phyloP scores from a whole-genome alignment of 148 eudicot species.

The Arctostaphylos glauca region DNA sequence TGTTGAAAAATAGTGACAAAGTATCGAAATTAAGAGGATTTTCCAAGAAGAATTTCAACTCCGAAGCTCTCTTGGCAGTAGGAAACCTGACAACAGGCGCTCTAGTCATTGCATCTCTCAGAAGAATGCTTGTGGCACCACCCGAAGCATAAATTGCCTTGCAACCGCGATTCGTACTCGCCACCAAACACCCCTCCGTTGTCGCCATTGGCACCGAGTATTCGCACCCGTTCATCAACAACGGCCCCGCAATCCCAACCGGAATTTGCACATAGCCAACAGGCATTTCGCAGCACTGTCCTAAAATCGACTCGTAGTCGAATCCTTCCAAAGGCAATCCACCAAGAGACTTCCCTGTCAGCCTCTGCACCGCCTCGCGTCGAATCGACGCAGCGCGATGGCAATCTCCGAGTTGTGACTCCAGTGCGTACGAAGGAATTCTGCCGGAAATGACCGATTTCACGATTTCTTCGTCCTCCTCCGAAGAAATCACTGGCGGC shows the following conservation, averaged over 20 bases:
- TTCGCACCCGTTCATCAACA: slow-evolving; percentile 34
- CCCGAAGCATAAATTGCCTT: slow-evolving; percentile 36
- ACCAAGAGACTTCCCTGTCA: slow-evolving; percentile 28
- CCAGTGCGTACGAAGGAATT: slow-evolving; percentile 33
- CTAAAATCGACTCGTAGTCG: slow-evolving; percentile 38
- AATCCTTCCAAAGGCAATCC: slow-evolving; percentile 35
- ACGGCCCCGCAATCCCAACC: slow-evolving; percentile 43
- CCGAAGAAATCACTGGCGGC: neutral
- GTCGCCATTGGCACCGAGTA: slow-evolving; percentile 45
- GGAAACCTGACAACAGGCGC: slow-evolving; percentile 42
- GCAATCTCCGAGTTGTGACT: slow-evolving; percentile 31
- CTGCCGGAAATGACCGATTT: slow-evolving; percentile 26
- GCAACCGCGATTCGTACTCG: slow-evolving; percentile 43
- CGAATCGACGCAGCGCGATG: slow-evolving; percentile 31
- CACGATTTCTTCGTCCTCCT: slow-evolving; percentile 27
- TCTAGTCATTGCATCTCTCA: slow-evolving; percentile 41
- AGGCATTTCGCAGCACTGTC: slow-evolving; percentile 50
- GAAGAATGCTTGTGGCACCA: slow-evolving; percentile 28
- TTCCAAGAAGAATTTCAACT: slow-evolving; percentile 36
- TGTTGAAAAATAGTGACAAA: slow-evolving; percentile 29
- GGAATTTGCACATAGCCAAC: slow-evolving; percentile 40
- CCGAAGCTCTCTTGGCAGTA: slow-evolving; percentile 33
- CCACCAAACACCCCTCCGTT: slow-evolving; percentile 42
- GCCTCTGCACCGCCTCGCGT: slow-evolving; percentile 33
- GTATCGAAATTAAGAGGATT: slow-evolving; percentile 35